Conservation (phyloP, 805 yeast genomes). For the Candida xiaguanensis region DNA sequence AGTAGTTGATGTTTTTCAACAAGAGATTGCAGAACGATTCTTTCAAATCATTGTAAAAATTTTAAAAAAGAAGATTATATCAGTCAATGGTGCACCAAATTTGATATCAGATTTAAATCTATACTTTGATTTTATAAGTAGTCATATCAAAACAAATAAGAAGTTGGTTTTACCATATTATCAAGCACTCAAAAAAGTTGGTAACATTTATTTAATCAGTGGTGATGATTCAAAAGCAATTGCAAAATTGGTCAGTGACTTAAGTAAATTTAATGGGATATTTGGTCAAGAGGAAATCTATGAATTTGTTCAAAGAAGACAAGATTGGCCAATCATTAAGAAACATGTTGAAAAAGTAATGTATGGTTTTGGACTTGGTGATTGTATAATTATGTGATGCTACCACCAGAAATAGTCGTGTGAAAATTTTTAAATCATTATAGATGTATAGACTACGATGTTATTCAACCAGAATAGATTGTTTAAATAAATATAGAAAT, state of each 20-base stretch:
- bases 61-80: slow-evolving; percentile 65
- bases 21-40: slow-evolving; percentile 87
- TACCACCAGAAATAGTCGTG: slow-evolving; percentile 4
- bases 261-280: slow-evolving; percentile 82
- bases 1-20: slow-evolving; percentile 87
- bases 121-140: slow-evolving; percentile 64
- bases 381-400: slow-evolving; percentile 49
- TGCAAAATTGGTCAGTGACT: slow-evolving; percentile 78
- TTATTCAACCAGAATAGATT: slow-evolving; percentile 3
- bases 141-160: slow-evolving; percentile 50
- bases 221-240: slow-evolving; percentile 75
- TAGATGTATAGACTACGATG: slow-evolving; percentile 6
- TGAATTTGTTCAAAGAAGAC: slow-evolving; percentile 81
- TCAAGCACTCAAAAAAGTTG: slow-evolving; percentile 77
- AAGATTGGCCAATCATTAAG: slow-evolving; percentile 79
- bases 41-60: slow-evolving; percentile 73
- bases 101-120: slow-evolving; percentile 79
- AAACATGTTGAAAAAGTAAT: slow-evolving; percentile 88
- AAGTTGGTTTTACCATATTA: slow-evolving; percentile 72
- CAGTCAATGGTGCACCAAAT: slow-evolving; percentile 77
- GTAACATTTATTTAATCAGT: slow-evolving; percentile 72
- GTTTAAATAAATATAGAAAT: background rate
- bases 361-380: slow-evolving; percentile 83
- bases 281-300: slow-evolving; percentile 92
- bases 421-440: slow-evolving; percentile 1